phyloP scores from a whole-genome alignment of 1,284 basidiomycete genomes.

The Tilletia setariae region DNA sequence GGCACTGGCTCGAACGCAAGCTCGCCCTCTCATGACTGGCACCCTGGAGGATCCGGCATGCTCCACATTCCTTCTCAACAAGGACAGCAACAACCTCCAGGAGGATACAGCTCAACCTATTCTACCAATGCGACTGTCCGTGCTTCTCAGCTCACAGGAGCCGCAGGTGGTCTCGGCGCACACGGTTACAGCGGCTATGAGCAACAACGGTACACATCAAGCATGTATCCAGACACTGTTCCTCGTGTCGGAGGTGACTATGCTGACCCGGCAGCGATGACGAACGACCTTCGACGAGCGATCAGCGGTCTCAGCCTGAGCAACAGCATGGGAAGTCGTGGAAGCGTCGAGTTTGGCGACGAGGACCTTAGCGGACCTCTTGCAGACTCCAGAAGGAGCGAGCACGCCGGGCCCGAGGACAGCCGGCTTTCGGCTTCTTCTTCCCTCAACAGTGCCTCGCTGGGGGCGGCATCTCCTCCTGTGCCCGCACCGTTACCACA shows the following conservation, averaged over 20 bases:
- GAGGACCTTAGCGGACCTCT: too few relatives aligned
- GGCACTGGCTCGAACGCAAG: background rate
- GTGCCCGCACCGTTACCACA: too few relatives aligned
- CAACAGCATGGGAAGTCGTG: background rate
- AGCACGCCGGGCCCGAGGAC: too few relatives aligned
- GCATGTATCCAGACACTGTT: slow-evolving; percentile 44
- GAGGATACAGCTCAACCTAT: too few relatives aligned
- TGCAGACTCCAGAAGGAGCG: too few relatives aligned
- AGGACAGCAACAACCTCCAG: background rate
- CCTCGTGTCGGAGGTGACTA: slow-evolving; percentile 35
- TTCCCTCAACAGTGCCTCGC: too few relatives aligned
- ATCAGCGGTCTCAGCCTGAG: slow-evolving; percentile 38
- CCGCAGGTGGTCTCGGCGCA: slow-evolving; percentile 15
- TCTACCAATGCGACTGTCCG: slow-evolving; percentile 20
- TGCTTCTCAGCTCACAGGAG: background rate
- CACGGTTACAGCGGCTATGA: slow-evolving; percentile 35
- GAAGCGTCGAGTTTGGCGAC: background rate
- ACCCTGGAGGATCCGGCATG: background rate
- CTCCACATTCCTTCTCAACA: background rate
- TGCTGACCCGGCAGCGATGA: slow-evolving; percentile 33
- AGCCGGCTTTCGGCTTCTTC: too few relatives aligned
- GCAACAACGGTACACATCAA: slow-evolving; percentile 24
- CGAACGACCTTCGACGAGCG: slow-evolving; percentile 44
- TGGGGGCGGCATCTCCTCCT: too few relatives aligned
- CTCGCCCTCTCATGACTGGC: slow-evolving; percentile 7